Base-by-base conservation (phyloP, 495 filamentous ascomycete genomes). In the Aspergillus sclerotioniger region DNA sequence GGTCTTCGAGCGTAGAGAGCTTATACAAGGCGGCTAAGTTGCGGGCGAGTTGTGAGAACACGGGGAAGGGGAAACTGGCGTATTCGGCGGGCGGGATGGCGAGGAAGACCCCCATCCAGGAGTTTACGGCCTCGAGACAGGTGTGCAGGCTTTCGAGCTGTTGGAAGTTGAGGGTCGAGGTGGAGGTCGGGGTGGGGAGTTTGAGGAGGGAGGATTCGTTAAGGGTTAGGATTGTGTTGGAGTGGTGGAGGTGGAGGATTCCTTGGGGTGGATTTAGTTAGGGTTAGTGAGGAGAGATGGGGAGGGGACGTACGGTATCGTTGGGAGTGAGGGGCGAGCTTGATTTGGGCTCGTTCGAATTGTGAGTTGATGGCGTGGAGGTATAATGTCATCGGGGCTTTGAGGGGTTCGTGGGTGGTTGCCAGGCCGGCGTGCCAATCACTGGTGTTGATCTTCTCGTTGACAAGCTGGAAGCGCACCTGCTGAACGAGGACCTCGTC, bases 81-180 rank as follows among this genome's bases (percentile, higher is more conserved):
- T 55, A 60, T 8, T 51, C n/a, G 3, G 35, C 16, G 1, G 52
- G 46, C 1, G 51, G 46, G 12, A 55, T 51, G 28, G 58, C 21
- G 21, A 60, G 32, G 52, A 55, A 55, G 13, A 17, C 43, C 15
- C 49, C 52, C 2, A 60, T 3, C 52, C 52, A 60, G 21, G 58
- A 43, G 28, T 60, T 60, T 9, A 44, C 28, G 8, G 52, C 33
- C 6, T 54, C 31, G 13, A 60, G 45, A 46, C 45, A 43, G 47
- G 33, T 25, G 46, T 54, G 32, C 0, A 60, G 46, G 43, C 10
- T 51, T 50, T 31, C 35, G 16, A 60, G 54, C 9, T 47, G 46
- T 16, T 33, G 52, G 43, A 51, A 44, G 28, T 19, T 54, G 32
- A n/a, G 20, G 21, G 1, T 35, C 29, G 51, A 43, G 48, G 0